A percentile compares a stretch with the other conserved stretches of the same genome.
Evolutionary conservation across 1,139 yeast genomes (phyloP).

Genomic region (Suhomyces yuchorum): DNA sequence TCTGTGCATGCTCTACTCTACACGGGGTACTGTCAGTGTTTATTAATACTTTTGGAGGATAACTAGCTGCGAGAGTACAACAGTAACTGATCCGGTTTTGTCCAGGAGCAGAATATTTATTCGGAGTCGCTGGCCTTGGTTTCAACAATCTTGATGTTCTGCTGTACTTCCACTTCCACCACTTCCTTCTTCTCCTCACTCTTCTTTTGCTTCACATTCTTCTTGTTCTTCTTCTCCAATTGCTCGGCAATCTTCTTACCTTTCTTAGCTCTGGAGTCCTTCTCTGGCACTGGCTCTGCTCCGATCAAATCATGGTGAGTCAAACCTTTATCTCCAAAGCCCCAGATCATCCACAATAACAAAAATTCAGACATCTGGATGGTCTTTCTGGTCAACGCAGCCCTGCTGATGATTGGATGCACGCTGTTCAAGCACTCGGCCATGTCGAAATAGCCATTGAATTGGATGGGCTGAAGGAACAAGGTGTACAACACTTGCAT

Average conservation of each 20-base stretch:
- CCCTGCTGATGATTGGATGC: conserved; percentile 6
- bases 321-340: conserved; percentile 10
- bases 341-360: conserved; percentile 19
- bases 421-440: conserved; percentile 16
- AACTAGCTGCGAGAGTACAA: too few relatives aligned
- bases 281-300: background rate
- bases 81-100: too few relatives aligned
- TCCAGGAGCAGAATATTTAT: too few relatives aligned
- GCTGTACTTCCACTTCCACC: background rate
- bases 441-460: conserved; percentile 17
- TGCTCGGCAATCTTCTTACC: background rate
- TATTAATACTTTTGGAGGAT: too few relatives aligned
- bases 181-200: too few relatives aligned
- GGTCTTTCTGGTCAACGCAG: conserved; percentile 3
- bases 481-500: conserved; percentile 10
- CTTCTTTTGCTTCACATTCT: background rate
- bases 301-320: conserved; percentile 3
- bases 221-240: background rate
- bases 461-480: conserved; percentile 11
- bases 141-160: background rate
- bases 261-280: background rate
- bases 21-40: too few relatives aligned
- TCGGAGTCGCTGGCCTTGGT: background rate
- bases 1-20: too few relatives aligned
- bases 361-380: conserved; percentile 14